Evolutionary conservation across 345 rosid species (phyloP).

Genomic region (Abelmoschus esculentus): DNA sequence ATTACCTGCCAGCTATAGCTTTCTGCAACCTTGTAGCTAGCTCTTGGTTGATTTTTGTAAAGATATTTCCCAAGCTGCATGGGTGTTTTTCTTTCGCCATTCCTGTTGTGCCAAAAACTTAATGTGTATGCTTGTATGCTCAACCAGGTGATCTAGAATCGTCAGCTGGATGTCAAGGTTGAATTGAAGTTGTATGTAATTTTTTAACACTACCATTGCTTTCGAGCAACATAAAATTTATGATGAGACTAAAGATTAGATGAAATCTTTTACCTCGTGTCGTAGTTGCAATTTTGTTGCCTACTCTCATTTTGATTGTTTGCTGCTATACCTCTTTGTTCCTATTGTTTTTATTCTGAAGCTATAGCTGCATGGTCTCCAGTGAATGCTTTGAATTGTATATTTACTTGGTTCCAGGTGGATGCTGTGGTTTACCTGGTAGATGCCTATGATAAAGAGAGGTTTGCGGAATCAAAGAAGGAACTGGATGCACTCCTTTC

Average conservation of each 20-base stretch:
- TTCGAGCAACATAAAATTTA: not conserved
- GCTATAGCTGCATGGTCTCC: not conserved
- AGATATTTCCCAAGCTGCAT: not conserved
- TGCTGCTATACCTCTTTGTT: not conserved
- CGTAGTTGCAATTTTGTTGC: not conserved
- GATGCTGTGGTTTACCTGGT: constrained; percentile 78
- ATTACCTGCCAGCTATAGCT: not conserved
- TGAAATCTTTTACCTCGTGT: not conserved
- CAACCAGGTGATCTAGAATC: not conserved
- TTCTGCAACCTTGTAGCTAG: not conserved
- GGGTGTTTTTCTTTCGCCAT: not conserved
- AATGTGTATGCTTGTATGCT: not conserved
- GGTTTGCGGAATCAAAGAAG: constrained; percentile 74
- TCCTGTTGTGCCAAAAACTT: not conserved
- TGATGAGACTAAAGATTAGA: not conserved
- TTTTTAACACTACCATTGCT: not conserved
- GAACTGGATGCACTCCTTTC: constrained; percentile 81
- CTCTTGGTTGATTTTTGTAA: not conserved
- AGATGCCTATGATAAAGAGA: constrained; percentile 77
- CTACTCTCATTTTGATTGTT: not conserved
- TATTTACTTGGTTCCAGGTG: constrained; percentile 31
- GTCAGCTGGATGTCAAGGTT: not conserved
- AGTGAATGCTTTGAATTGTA: not conserved
- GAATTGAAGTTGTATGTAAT: not conserved
- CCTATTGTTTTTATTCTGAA: too few species aligned